Evolutionary conservation across 1,284 basidiomycete genomes (phyloP).

Genomic region (Tetrapyrgos nigripes): DNA sequence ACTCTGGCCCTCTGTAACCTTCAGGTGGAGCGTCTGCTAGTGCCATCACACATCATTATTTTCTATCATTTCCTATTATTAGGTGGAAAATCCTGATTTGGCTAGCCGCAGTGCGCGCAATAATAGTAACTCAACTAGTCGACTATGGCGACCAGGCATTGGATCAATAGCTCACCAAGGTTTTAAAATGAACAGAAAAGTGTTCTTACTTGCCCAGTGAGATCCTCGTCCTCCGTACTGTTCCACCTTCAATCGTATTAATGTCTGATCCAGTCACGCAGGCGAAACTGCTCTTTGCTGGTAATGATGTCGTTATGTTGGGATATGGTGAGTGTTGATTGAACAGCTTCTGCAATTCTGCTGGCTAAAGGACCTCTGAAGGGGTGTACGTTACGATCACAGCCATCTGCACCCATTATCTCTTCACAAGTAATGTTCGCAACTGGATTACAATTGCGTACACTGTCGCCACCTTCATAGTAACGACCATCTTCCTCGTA

Average conservation of each 20-base stretch:
- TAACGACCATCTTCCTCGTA: neutral
- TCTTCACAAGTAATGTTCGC: neutral
- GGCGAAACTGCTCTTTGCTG: neutral
- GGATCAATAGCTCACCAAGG: too few species aligned
- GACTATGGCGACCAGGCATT: too few species aligned
- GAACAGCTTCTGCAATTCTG: neutral
- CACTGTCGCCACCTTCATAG: neutral
- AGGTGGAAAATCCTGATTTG: too few species aligned
- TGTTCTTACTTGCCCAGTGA: too few species aligned
- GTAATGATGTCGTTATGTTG: neutral
- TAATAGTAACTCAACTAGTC: too few species aligned
- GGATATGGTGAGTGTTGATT: neutral
- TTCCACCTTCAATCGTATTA: neutral
- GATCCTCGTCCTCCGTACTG: neutral
- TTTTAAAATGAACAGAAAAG: too few species aligned
- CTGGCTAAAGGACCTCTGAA: neutral
- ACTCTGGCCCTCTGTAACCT: too few species aligned
- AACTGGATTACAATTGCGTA: conserved; percentile 1
- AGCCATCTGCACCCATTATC: neutral
- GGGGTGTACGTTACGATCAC: neutral
- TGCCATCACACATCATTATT: too few species aligned
- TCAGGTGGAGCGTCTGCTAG: too few species aligned
- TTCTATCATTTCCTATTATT: too few species aligned
- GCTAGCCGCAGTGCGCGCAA: too few species aligned
- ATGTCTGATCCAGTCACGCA: neutral